Base-by-base conservation (phyloP, 352 stramenopile species). In the Phytophthora idaei region DNA sequence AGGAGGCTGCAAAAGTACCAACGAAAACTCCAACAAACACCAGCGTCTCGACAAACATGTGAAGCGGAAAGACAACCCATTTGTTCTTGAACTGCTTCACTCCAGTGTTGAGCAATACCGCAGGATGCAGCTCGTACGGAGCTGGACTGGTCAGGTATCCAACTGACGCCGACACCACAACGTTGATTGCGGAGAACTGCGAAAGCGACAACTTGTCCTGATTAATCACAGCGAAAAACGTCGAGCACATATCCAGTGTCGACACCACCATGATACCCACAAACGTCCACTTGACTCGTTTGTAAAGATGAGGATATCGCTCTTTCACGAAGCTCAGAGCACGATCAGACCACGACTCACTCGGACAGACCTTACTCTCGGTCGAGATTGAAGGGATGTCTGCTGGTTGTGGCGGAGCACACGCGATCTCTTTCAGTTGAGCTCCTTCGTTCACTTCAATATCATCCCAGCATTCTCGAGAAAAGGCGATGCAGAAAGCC, bases 201-300 rank as follows among this genome's bases (percentile, higher is more conserved):
- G 83, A 93, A 15, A 93, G 67, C 3, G 83, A 82, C 12, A 91
- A 50, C 21, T 61, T 53, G 27, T 75, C 60, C 10, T 87, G 60
- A 28, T 82, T 81, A n/a, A 85, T 70, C 11, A 88, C 51, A 21
- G 71, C 60, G 12, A 90, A 70, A 39, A 85, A 57, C 1, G 83
- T 90, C 9, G 83, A 92, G 60, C 81, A 88, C 21, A 90, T 56
- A 50, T 93, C 85, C n/a, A 92, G 61, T 10, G 72, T 76, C 4
- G 85, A 90, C 7, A 90, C 67, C 7, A 93, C 47, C 55, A 90
- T 84, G 52, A 90, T 85, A n/a, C 72, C 70, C 27, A 89, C 83
- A 50, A 90, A 93, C 11, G 85, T 90, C 85, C 85, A 93, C 57
- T 89, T 92, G 6, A 90, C 74, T 17, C 85, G 73, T 61, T 85